Conservation (phyloP, 345 rosid species). For the Toxicodendron radicans region DNA sequence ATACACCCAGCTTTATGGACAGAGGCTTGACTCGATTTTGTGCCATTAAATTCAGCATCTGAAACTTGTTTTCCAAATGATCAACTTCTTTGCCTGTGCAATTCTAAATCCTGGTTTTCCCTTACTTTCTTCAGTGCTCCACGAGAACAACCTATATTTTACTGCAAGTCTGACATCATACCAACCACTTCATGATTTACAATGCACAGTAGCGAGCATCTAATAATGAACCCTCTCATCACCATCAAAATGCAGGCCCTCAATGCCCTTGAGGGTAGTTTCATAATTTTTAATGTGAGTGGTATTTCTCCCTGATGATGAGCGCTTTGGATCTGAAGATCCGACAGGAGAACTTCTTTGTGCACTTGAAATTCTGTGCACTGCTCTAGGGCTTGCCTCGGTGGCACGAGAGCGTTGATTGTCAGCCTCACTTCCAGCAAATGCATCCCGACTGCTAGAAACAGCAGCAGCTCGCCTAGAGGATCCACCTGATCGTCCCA, state of each 20-base stretch:
- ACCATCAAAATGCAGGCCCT: conserved; percentile 55
- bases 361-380: conserved; percentile 47
- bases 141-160: conserved; percentile 19
- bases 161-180: conserved; percentile 21
- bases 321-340: conserved; percentile 60
- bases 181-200: conserved; percentile 38
- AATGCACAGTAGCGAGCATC: conserved; percentile 19
- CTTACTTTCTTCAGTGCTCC: conserved; percentile 18
- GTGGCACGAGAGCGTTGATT: conserved; percentile 48
- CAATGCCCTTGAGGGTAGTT: conserved; percentile 63
- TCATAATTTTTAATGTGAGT: conserved; percentile 54
- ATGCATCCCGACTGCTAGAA: conserved; percentile 60
- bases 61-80: not conserved
- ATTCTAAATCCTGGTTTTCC: conserved; percentile 11
- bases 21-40: conserved; percentile 12
- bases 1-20: conserved; percentile 1
- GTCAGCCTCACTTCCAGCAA: conserved; percentile 58
- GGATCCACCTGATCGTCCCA: conserved; percentile 67
- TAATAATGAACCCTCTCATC: conserved; percentile 53
- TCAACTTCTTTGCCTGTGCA: conserved; percentile 7
- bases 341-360: conserved; percentile 57
- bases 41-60: conserved; percentile 9
- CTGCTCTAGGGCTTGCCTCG: conserved; percentile 52
- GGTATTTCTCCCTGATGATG: conserved; percentile 52
- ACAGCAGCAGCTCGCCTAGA: conserved; percentile 54